Percentiles rank a stretch among this genome's conserved stretches.
Conservation (phyloP, 768 basidiomycete species). For the Amanita rubescens region DNA sequence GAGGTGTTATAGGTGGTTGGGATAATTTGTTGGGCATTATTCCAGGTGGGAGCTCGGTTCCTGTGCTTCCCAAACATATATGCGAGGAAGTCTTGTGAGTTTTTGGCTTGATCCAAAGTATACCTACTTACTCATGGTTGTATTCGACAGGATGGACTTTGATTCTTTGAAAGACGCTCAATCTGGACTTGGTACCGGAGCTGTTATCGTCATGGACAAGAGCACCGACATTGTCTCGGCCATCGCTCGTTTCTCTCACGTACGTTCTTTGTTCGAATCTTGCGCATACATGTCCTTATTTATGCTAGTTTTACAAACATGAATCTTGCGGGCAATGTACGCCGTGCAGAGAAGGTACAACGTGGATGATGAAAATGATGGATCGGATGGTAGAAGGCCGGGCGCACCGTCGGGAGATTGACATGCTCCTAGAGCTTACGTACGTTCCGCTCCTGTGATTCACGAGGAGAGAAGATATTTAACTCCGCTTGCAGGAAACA, state of each 20-base stretch:
- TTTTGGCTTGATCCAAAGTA: background rate
- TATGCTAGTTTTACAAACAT: conserved; percentile 79
- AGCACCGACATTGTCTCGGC: conserved; percentile 90
- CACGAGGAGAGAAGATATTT: too few species aligned
- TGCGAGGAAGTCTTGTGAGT: conserved; percentile 87
- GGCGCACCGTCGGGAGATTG: conserved; percentile 88
- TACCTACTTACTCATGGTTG: too few species aligned
- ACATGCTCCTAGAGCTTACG: conserved; percentile 96
- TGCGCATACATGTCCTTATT: conserved; percentile 13
- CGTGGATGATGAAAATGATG: conserved; percentile 99
- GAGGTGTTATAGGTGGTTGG: conserved; percentile 93
- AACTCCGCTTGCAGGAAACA: conserved; percentile 73
- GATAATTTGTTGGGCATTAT: conserved; percentile 95
- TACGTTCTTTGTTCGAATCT: conserved; percentile 12
- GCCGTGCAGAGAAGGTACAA: conserved; percentile 90
- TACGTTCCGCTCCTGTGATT: conserved; percentile 26
- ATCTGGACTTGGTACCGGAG: conserved; percentile 95
- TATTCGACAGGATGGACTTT: conserved; percentile 77
- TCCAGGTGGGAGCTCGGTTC: conserved; percentile 92
- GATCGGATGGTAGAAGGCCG: conserved; percentile 90
- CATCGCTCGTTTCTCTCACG: conserved; percentile 87
- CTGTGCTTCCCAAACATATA: conserved; percentile 76
- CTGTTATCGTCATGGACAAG: conserved; percentile 99
- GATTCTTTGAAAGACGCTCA: conserved; percentile 95
- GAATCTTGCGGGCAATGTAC: conserved; percentile 98